Percentiles rank a stretch among this genome's conserved stretches.
phyloP scores from a whole-genome alignment of 1,139 yeast genomes.

The Blastobotrys malaysiensis region DNA sequence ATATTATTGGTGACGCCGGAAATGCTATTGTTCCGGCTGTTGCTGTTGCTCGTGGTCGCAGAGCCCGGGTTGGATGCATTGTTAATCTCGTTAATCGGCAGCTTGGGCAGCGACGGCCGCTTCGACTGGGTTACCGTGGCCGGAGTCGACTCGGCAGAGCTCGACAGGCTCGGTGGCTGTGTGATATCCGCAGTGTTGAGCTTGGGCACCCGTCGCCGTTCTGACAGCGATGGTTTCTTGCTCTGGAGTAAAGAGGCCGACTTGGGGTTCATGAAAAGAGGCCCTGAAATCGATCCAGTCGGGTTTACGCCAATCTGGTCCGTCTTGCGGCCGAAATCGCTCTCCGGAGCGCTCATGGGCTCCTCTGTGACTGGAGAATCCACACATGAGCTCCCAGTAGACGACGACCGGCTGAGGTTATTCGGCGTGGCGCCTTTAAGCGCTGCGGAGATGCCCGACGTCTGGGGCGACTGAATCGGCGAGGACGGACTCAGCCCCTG shows the following conservation, averaged over 20 bases:
- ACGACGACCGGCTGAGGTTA: slow-evolving; percentile 6
- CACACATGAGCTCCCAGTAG: background rate
- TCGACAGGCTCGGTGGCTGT: too few relatives aligned
- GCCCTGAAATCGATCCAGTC: slow-evolving; percentile 13
- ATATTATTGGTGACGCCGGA: background rate
- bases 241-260: slow-evolving; percentile 14
- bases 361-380: background rate
- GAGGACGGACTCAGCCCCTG: slow-evolving; percentile 1
- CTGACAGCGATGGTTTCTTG: slow-evolving; percentile 29
- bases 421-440: background rate
- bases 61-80: slow-evolving; percentile 1
- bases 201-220: slow-evolving; percentile 28
- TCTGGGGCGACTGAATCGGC: slow-evolving; percentile 5
- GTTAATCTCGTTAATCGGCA: background rate
- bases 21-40: background rate
- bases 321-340: background rate
- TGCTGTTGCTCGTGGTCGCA: background rate
- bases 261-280: slow-evolving; percentile 14
- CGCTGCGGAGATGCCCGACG: slow-evolving; percentile 2
- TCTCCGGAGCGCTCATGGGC: background rate
- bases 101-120: background rate
- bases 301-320: background rate
- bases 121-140: background rate
- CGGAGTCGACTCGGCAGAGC: background rate
- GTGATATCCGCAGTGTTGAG: slow-evolving; percentile 8